phyloP scores from a whole-genome alignment of 495 filamentous ascomycete species.

The Letharia columbiana region DNA sequence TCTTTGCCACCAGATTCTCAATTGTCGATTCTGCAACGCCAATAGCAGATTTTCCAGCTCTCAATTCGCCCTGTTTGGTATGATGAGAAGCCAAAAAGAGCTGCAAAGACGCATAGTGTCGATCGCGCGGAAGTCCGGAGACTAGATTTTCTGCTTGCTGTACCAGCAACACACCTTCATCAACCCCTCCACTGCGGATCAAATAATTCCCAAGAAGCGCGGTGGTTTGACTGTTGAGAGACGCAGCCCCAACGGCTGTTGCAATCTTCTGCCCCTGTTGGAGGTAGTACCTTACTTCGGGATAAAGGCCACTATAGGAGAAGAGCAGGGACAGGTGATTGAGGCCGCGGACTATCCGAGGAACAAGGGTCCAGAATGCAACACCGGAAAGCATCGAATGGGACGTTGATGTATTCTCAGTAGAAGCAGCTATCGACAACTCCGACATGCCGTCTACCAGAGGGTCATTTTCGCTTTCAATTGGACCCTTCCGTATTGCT shows the following conservation, averaged over 20 bases:
- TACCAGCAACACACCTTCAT: constrained; percentile 2
- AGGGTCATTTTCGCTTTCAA: constrained; percentile 4
- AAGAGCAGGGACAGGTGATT: constrained; percentile 66
- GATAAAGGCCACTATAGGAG: constrained; percentile 73
- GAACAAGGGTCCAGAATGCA: constrained; percentile 72
- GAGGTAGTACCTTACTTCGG: constrained; percentile 82
- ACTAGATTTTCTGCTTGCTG: constrained; percentile 7
- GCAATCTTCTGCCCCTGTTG: constrained; percentile 79
- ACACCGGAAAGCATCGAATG: constrained; percentile 44
- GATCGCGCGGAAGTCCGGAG: constrained; percentile 8
- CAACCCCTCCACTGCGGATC: constrained; percentile 11
- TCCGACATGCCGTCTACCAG: constrained; percentile 14
- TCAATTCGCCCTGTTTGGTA: neutral
- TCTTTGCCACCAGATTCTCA: constrained; percentile 4
- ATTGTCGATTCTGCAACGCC: constrained; percentile 11
- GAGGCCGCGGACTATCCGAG: constrained; percentile 58
- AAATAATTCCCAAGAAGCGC: constrained; percentile 8
- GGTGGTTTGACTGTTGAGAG: constrained; percentile 32
- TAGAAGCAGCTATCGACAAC: constrained; percentile 10
- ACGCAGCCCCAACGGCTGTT: constrained; percentile 53
- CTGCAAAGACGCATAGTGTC: constrained; percentile 17
- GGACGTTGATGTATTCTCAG: constrained; percentile 15
- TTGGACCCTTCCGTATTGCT: neutral
- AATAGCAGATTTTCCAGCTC: constrained; percentile 9
- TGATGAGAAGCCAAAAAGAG: constrained; percentile 10